phyloP scores from a whole-genome alignment of 345 rosid species.

The Eucalyptus leucophloia region DNA sequence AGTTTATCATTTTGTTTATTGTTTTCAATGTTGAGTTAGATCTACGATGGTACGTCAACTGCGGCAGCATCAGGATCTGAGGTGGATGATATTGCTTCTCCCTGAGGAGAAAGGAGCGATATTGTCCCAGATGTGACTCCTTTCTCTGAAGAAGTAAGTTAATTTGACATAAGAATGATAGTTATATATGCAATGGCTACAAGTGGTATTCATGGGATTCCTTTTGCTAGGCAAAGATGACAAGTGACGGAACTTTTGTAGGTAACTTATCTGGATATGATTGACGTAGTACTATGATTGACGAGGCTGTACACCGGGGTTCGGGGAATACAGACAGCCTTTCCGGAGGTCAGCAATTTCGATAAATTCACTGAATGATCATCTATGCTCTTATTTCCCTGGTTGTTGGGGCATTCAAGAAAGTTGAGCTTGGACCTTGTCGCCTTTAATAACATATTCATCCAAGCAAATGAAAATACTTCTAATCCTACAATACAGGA shows the following conservation, averaged over 20 bases:
- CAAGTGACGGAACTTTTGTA: constrained; percentile 6
- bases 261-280: constrained; percentile 28
- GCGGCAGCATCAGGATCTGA: constrained; percentile 74
- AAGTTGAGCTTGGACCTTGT: not conserved
- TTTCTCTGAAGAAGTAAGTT: constrained; percentile 65
- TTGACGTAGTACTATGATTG: constrained; percentile 51
- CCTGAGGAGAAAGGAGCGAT: constrained; percentile 27
- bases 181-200: not conserved
- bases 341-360: constrained; percentile 12
- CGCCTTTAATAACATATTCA: not conserved
- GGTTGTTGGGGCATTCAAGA: not conserved
- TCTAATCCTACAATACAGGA: not conserved
- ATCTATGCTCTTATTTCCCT: not conserved
- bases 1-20: not conserved
- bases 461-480: not conserved
- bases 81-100: constrained; percentile 54
- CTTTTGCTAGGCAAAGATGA: constrained; percentile 31
- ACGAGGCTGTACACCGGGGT: constrained; percentile 63
- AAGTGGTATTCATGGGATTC: not conserved
- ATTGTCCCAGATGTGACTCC: constrained; percentile 42
- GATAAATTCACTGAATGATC: constrained; percentile 16
- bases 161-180: not conserved
- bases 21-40: constrained; percentile 18
- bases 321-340: constrained; percentile 24
- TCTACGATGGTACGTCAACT: constrained; percentile 47